Conservation (phyloP, 2,329 filamentous ascomycete species). For the Davidsoniella virescens region DNA sequence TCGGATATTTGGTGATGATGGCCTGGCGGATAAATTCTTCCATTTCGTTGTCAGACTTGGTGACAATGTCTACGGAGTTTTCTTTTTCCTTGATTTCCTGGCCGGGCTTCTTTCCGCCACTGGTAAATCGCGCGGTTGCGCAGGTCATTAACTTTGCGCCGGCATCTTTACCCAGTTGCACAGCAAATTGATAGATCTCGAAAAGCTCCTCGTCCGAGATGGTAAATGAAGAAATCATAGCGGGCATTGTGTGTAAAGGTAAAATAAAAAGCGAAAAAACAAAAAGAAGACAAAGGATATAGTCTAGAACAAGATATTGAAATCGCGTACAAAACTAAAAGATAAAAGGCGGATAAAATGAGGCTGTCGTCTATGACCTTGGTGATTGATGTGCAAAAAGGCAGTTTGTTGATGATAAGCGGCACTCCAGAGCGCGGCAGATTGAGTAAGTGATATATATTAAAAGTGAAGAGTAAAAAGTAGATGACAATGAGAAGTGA, state of each 20-base stretch:
- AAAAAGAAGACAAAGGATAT: background rate
- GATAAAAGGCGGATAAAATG: background rate
- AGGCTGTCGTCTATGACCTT: too few species aligned
- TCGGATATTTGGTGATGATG: conserved; percentile 44
- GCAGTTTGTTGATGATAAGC: background rate
- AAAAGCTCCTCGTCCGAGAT: conserved; percentile 1
- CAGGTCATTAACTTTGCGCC: conserved; percentile 50
- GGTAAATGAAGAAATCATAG: background rate
- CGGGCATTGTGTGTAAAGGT: background rate
- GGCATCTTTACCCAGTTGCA: conserved; percentile 54
- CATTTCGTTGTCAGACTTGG: conserved; percentile 56
- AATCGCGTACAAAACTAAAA: background rate
- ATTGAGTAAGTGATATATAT: too few species aligned
- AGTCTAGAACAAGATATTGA: background rate
- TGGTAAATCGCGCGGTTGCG: conserved; percentile 35
- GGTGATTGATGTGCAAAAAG: background rate
- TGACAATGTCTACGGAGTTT: conserved; percentile 62
- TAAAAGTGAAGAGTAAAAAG: too few species aligned
- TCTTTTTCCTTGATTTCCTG: conserved; percentile 41
- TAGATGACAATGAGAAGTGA: too few species aligned
- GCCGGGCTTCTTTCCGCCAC: conserved; percentile 16
- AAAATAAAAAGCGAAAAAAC: background rate
- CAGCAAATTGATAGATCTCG: conserved; percentile 43
- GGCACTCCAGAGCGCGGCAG: conserved; percentile 1
- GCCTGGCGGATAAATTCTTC: conserved; percentile 5